Evolutionary conservation across 2,329 filamentous ascomycete species (phyloP).

Genomic region (Beauveria sp.): DNA sequence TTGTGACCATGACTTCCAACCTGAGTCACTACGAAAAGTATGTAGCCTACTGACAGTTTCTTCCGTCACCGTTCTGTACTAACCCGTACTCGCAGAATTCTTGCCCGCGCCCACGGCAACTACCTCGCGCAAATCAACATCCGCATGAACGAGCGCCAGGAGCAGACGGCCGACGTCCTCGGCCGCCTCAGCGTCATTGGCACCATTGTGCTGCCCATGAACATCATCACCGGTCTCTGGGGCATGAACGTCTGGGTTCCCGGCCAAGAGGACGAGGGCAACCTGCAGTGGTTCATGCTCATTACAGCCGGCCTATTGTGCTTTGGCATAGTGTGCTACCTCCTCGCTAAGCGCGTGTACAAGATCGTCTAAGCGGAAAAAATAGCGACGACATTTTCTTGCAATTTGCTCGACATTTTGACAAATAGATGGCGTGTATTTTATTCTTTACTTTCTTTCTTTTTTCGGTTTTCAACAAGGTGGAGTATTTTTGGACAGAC

Average conservation of each 20-base stretch:
- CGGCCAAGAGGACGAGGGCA: slow-evolving; percentile 73
- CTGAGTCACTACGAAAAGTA: slow-evolving; percentile 94
- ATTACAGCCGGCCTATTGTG: slow-evolving; percentile 66
- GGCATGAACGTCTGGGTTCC: slow-evolving; percentile 98
- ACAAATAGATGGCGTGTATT: not conserved
- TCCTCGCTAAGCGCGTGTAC: slow-evolving; percentile 77
- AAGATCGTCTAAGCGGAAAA: slow-evolving; percentile 54
- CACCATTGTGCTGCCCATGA: slow-evolving; percentile 97
- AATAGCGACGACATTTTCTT: not conserved
- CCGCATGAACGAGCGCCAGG: slow-evolving; percentile 94
- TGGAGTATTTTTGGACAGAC: not conserved
- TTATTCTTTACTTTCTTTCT: not conserved
- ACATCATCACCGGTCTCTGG: slow-evolving; percentile 97
- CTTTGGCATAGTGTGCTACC: slow-evolving; percentile 74
- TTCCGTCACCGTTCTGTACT: not conserved
- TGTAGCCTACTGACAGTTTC: slow-evolving; percentile 23
- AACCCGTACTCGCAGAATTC: slow-evolving; percentile 50
- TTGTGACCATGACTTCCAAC: slow-evolving; percentile 97
- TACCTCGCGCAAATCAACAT: slow-evolving; percentile 99
- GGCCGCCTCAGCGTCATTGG: slow-evolving; percentile 92
- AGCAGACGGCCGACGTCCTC: slow-evolving; percentile 90
- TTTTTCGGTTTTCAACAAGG: not conserved
- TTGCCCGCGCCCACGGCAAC: slow-evolving; percentile 86
- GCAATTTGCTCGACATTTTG: not conserved
- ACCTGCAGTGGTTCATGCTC: slow-evolving; percentile 66